phyloP scores from a whole-genome alignment of 202 grass and related monocot species.

The Hordeum pubiflorum region DNA sequence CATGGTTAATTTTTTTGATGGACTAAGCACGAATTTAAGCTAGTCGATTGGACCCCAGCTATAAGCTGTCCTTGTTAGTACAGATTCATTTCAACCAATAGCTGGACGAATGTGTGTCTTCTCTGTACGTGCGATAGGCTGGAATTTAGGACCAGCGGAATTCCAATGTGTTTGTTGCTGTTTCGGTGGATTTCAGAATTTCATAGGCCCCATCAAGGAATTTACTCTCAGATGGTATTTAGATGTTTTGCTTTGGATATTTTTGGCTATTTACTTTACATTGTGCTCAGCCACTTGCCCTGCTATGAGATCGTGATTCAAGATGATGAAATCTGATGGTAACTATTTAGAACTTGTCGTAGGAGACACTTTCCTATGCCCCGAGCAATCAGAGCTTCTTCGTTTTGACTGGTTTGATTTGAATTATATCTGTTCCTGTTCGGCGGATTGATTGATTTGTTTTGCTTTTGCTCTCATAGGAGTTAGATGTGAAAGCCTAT shows the following conservation, averaged over 20 bases:
- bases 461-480: background rate
- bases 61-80: background rate
- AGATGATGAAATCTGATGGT: background rate
- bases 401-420: conserved; percentile 21
- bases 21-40: background rate
- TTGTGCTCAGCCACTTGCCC: background rate
- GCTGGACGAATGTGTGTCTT: background rate
- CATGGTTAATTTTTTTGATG: background rate
- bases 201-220: background rate
- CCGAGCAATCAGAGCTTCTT: background rate
- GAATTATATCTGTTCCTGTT: background rate
- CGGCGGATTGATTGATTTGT: background rate
- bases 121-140: conserved; percentile 2
- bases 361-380: background rate
- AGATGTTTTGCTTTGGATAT: background rate
- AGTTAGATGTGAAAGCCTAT: background rate
- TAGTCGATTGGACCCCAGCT: background rate
- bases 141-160: background rate
- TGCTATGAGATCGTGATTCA: background rate
- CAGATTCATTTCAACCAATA: conserved; percentile 18
- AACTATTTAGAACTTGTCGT: background rate
- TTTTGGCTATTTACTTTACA: background rate
- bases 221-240: background rate
- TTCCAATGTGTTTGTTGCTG: background rate
- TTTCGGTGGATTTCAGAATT: background rate